Evolutionary conservation across 352 stramenopile species (phyloP).

Genomic region (Globisporangium lucens): DNA sequence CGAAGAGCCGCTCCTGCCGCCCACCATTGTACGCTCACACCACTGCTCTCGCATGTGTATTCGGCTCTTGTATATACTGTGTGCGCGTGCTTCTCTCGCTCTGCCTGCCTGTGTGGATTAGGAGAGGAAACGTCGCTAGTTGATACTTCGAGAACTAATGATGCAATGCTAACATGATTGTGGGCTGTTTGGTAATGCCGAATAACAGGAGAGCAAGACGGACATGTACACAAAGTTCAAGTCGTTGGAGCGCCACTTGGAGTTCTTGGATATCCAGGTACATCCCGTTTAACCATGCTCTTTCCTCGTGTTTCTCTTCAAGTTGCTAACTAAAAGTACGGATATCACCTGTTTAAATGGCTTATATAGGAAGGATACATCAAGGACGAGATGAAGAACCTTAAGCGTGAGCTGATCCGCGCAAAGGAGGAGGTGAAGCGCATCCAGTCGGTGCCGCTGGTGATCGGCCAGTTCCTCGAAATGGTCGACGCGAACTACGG

Average conservation of each 20-base stretch:
- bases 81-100: not conserved
- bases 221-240: slow-evolving; percentile 82
- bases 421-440: slow-evolving; percentile 99
- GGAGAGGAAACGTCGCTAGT: not conserved
- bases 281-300: not conserved
- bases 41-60: not conserved
- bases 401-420: slow-evolving; percentile 98
- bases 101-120: too few relatives aligned
- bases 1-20: slow-evolving; percentile 54
- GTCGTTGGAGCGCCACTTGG: slow-evolving; percentile 71
- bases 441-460: slow-evolving; percentile 99
- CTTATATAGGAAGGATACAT: slow-evolving; percentile 95
- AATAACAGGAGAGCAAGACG: slow-evolving; percentile 45
- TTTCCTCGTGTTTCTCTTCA: not conserved
- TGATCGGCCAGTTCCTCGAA: slow-evolving; percentile 99
- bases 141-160: not conserved
- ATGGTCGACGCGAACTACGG: slow-evolving; percentile 99
- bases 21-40: slow-evolving; percentile 30
- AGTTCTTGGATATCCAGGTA: slow-evolving; percentile 84
- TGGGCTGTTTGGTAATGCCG: not conserved
- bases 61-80: not conserved
- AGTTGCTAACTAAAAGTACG: not conserved
- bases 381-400: slow-evolving; percentile 99
- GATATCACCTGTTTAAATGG: not conserved
- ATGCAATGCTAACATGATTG: not conserved